Percentiles rank a stretch among this genome's conserved stretches.
These are phyloP conservation scores for Phytophthora rubi DNA, from an alignment of 352 stramenopile species.

Conservation along the genomic window DNA sequence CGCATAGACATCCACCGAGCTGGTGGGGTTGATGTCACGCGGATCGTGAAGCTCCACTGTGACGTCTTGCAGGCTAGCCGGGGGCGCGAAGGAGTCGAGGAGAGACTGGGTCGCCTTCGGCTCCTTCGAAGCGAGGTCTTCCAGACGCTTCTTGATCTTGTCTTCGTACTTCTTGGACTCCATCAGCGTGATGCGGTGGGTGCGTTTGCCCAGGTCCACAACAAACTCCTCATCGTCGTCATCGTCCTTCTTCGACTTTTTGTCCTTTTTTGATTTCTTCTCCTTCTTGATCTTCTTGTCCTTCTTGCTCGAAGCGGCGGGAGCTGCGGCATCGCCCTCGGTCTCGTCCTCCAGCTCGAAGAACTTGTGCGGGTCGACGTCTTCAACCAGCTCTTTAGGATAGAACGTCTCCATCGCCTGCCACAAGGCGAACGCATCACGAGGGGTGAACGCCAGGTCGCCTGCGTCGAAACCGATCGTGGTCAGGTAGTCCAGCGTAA, in stretches of 20 bases:
- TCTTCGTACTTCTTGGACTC: constrained; percentile 98
- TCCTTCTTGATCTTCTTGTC: constrained; percentile 57
- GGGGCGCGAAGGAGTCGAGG: constrained; percentile 82
- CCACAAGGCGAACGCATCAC: constrained; percentile 97
- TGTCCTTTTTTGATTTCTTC: constrained; percentile 72
- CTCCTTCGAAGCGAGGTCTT: constrained; percentile 88
- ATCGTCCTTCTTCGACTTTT: constrained; percentile 68
- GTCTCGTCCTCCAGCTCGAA: constrained; percentile 80
- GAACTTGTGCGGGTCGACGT: constrained; percentile 95
- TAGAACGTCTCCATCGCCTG: constrained; percentile 87
- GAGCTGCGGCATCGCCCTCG: constrained; percentile 18
- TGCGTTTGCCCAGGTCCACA: constrained; percentile 75
- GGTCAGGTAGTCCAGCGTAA: constrained; percentile 86
- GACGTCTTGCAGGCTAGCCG: constrained; percentile 66
- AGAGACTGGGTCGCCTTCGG: constrained; percentile 88
- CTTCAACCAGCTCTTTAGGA: constrained; percentile 78
- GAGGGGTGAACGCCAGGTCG: constrained; percentile 95
- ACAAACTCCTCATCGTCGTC: constrained; percentile 70
- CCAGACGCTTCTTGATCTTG: constrained; percentile 93
- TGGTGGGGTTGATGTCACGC: constrained; percentile 57
- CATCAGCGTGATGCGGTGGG: constrained; percentile 96
- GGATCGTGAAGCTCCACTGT: constrained; percentile 60
- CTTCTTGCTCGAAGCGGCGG: constrained; percentile 54
- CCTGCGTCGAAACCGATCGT: constrained; percentile 84
- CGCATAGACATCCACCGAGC: constrained; percentile 69